These are phyloP conservation scores for Phytophthora multivora DNA, from an alignment of 352 stramenopile genomes.

Conservation along the genomic window DNA sequence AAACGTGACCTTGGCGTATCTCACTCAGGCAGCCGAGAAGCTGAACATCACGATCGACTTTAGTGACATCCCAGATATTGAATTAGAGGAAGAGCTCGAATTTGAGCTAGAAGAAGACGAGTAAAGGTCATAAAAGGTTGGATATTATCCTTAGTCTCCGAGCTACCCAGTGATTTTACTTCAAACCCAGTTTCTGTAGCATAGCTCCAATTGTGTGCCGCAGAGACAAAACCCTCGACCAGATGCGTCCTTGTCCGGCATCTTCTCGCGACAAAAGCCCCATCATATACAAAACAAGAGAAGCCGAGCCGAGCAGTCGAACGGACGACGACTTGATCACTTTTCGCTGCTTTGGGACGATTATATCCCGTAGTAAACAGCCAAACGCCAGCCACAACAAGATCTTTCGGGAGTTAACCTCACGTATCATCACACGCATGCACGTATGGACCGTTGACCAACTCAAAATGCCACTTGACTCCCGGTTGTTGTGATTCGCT, in stretches of 20 bases:
- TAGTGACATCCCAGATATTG: conserved; percentile 54
- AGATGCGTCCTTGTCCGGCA: conserved; percentile 9
- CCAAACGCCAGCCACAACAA: conserved; percentile 39
- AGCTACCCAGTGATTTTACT: background rate
- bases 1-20: conserved; percentile 48
- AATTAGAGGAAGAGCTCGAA: conserved; percentile 63
- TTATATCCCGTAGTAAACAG: conserved; percentile 42
- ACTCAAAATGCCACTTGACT: conserved; percentile 21
- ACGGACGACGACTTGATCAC: conserved; percentile 40
- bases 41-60: conserved; percentile 63
- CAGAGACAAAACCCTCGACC: conserved; percentile 4
- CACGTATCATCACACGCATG: conserved; percentile 11
- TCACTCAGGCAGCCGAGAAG: conserved; percentile 55
- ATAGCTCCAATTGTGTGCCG: conserved; percentile 2
- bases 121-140: conserved; percentile 3
- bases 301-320: conserved; percentile 27
- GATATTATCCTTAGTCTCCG: background rate
- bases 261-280: conserved; percentile 18
- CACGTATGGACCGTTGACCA: conserved; percentile 24
- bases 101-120: conserved; percentile 43
- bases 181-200: conserved; percentile 13
- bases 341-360: conserved; percentile 38
- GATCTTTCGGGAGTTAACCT: conserved; percentile 22
- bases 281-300: conserved; percentile 36
- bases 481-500: conserved; percentile 44